Evolutionary conservation across 2,329 filamentous ascomycete genomes (phyloP).

Genomic region (Coleophoma cylindrospora): DNA sequence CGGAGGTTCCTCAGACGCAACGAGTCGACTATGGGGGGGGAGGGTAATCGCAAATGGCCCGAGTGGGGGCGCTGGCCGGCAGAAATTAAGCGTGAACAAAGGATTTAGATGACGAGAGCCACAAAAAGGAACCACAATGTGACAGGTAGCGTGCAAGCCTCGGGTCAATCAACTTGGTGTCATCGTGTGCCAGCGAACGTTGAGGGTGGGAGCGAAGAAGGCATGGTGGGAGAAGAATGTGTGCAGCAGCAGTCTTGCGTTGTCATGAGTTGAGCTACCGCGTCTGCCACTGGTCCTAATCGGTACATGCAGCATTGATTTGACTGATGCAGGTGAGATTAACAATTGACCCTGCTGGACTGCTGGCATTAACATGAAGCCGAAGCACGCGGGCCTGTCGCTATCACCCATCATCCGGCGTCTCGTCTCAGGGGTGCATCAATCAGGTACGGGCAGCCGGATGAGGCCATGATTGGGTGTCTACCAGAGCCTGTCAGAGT

Average conservation of each 20-base stretch:
- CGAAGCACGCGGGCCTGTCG: neutral
- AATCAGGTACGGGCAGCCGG: neutral
- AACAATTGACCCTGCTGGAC: neutral
- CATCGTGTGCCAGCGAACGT: too few relatives aligned
- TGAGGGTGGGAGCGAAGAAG: too few relatives aligned
- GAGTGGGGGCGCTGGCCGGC: too few relatives aligned
- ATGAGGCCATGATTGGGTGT: neutral
- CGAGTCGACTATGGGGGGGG: too few relatives aligned
- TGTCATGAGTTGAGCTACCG: too few relatives aligned
- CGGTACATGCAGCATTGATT: too few relatives aligned
- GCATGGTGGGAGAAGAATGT: too few relatives aligned
- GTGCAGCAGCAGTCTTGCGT: too few relatives aligned
- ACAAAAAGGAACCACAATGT: neutral
- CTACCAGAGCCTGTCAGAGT: neutral
- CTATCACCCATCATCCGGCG: neutral
- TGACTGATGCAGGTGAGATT: neutral
- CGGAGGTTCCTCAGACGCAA: neutral
- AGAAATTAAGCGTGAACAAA: neutral
- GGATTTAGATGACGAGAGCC: neutral
- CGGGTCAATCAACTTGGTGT: too few relatives aligned
- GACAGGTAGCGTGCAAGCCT: too few relatives aligned
- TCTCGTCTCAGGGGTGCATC: neutral
- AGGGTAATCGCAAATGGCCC: too few relatives aligned
- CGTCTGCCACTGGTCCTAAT: too few relatives aligned
- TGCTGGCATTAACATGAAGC: constrained; percentile 3